These are phyloP conservation scores for Botrytis elliptica DNA, from an alignment of 2,329 filamentous ascomycete species.

Conservation along the genomic window DNA sequence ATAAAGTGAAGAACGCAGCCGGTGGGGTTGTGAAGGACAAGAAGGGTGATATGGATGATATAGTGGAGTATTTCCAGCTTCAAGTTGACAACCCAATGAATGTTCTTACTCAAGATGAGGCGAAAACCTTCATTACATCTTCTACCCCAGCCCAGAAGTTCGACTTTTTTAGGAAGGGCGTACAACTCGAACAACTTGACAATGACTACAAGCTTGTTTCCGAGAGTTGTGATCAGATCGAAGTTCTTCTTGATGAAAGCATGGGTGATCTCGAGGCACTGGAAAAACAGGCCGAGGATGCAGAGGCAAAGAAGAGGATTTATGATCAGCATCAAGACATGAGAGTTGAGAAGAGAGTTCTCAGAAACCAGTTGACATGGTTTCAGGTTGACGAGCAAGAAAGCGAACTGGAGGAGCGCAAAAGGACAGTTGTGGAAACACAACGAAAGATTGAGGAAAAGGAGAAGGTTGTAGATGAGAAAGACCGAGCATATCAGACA, in stretches of 20 bases:
- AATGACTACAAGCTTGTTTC: conserved; percentile 85
- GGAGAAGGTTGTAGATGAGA: conserved; percentile 51
- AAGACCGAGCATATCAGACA: conserved; percentile 41
- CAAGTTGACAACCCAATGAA: conserved; percentile 98
- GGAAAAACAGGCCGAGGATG: conserved; percentile 57
- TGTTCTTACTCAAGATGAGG: conserved; percentile 91
- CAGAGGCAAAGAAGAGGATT: conserved; percentile 62
- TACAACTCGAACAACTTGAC: conserved; percentile 88
- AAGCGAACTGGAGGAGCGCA: conserved; percentile 46
- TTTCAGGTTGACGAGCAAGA: conserved; percentile 80
- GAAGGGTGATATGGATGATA: conserved; percentile 84
- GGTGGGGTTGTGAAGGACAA: conserved; percentile 64
- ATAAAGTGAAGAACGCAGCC: conserved; percentile 77
- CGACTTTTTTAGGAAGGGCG: conserved; percentile 92
- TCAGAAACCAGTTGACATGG: conserved; percentile 76
- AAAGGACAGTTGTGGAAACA: conserved; percentile 37
- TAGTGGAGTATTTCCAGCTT: conserved; percentile 87
- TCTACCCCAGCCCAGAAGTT: conserved; percentile 85
- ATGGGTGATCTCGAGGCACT: conserved; percentile 62
- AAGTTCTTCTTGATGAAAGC: conserved; percentile 60
- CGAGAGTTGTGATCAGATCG: conserved; percentile 72
- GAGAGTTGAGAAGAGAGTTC: conserved; percentile 56
- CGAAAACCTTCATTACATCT: conserved; percentile 85
- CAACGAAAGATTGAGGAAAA: conserved; percentile 42
- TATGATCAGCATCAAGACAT: conserved; percentile 67